These are phyloP conservation scores for Fagus sylvatica DNA, from an alignment of 306 rosid species.

Conservation along the genomic window DNA sequence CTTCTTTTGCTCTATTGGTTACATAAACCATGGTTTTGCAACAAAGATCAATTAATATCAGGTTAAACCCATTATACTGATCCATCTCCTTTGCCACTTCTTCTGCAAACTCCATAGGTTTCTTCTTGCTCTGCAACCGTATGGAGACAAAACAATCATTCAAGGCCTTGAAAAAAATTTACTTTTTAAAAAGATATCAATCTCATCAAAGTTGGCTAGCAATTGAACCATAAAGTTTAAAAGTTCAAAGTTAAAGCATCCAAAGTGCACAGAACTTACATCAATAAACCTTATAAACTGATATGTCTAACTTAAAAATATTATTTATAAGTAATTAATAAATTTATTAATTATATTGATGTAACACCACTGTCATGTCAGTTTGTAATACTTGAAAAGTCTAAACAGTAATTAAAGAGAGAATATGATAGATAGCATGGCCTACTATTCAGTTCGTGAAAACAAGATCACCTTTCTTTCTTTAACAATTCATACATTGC, in stretches of 20 bases:
- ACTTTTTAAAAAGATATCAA: not conserved
- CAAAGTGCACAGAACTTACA: not conserved
- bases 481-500: no score
- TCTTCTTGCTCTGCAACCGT: conserved; percentile 57
- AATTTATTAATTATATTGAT: no score
- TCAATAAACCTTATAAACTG: no score
- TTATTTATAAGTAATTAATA: no score
- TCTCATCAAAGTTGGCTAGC: not conserved
- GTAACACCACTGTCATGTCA: no score
- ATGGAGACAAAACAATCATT: not conserved
- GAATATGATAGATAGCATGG: not conserved
- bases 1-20: conserved; percentile 62
- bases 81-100: conserved; percentile 57
- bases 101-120: conserved; percentile 60
- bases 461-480: no score
- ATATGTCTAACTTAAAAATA: no score
- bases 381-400: not conserved
- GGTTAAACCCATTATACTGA: conserved; percentile 75
- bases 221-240: not conserved
- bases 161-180: not conserved
- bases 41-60: conserved; percentile 61
- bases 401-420: not conserved
- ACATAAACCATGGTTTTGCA: conserved; percentile 65
- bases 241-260: not conserved
- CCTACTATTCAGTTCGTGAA: not conserved